phyloP scores from a whole-genome alignment of 148 eudicot genomes.

The Chenopodium formosanum region DNA sequence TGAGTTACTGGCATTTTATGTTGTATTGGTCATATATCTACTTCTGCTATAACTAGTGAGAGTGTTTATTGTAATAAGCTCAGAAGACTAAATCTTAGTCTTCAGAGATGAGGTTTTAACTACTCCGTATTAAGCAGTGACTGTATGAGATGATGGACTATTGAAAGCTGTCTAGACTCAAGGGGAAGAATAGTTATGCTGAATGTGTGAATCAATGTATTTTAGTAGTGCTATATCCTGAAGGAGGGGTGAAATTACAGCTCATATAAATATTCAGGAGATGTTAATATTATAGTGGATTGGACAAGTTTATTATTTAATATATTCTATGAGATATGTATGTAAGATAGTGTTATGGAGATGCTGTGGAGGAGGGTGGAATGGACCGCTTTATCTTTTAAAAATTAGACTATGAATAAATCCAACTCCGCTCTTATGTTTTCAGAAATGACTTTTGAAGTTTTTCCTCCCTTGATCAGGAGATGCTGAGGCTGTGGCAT shows the following conservation, averaged over 20 bases:
- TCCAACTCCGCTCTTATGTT: background rate
- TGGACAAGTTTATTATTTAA: background rate
- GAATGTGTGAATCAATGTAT: background rate
- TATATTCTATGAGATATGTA: background rate
- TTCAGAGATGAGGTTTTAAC: background rate
- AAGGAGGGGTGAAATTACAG: background rate
- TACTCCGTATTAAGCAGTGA: background rate
- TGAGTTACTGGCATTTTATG: background rate
- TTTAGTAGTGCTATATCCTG: background rate
- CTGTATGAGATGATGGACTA: background rate
- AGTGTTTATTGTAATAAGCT: background rate
- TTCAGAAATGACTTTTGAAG: background rate
- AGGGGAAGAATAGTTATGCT: background rate
- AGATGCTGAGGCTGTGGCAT: slow-evolving; percentile 19
- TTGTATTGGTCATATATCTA: background rate
- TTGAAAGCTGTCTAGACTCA: background rate
- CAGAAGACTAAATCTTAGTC: background rate
- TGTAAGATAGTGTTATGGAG: background rate
- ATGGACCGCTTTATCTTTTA: no score
- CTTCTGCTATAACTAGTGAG: slow-evolving; percentile 1
- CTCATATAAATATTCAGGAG: background rate
- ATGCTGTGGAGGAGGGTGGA: background rate
- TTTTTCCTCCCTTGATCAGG: slow-evolving; percentile 21
- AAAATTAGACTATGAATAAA: background rate
- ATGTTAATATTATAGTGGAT: background rate